Percentiles rank a stretch among this genome's conserved stretches.
These are phyloP conservation scores for Lycium barbarum DNA, from an alignment of 257 asterid species.

Conservation along the genomic window DNA sequence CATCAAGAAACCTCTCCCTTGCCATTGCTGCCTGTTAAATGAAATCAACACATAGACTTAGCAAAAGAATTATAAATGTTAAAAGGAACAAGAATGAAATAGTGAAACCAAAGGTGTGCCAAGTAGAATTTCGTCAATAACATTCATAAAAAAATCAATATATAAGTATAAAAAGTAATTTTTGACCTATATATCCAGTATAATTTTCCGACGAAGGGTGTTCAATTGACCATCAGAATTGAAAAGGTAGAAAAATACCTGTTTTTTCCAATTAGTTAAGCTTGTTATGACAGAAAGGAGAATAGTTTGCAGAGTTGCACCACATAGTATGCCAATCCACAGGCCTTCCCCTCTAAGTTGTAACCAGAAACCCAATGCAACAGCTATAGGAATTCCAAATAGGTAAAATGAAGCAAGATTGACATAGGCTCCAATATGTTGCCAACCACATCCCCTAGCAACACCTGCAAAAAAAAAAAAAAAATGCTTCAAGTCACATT, in stretches of 20 bases:
- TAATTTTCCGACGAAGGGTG: not conserved
- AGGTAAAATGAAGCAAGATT: constrained; percentile 81
- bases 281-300: constrained; percentile 57
- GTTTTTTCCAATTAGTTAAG: constrained; percentile 64
- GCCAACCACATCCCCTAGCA: constrained; percentile 96
- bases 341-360: constrained; percentile 74
- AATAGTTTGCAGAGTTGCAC: constrained; percentile 57
- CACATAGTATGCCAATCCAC: constrained; percentile 72
- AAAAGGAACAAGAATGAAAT: not conserved
- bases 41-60: not conserved
- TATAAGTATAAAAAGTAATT: not conserved
- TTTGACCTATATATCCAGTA: not conserved
- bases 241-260: constrained; percentile 14
- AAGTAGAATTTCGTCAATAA: not conserved
- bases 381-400: constrained; percentile 74
- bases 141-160: not conserved
- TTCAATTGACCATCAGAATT: not conserved
- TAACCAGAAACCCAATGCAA: constrained; percentile 58
- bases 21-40: constrained; percentile 32
- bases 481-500: not conserved
- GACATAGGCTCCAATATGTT: constrained; percentile 76
- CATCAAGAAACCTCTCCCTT: constrained; percentile 35
- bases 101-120: not conserved
- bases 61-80: not conserved
- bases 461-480: constrained; percentile 50